Base-by-base conservation (phyloP, 2,329 filamentous ascomycete species). In the Camillea tinctor region DNA sequence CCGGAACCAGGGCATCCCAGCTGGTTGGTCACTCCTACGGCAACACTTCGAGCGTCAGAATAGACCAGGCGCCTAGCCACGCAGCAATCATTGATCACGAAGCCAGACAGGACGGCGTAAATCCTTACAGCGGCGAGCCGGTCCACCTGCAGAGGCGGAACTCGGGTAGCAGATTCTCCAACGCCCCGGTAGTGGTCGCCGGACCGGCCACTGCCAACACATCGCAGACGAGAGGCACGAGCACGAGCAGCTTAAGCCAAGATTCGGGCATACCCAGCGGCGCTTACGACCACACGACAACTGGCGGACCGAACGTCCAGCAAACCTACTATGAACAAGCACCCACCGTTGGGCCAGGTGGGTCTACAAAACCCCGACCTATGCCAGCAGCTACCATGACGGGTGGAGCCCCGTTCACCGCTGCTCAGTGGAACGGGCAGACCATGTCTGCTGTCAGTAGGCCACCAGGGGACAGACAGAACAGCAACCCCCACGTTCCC, bases 51-150 rank as follows among this genome's bases (percentile, higher is more conserved):
- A 77, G 73, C 57, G 77, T 78, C 9, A 77, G 75, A 50, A 78
- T 83, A 66, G 80, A 81, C 19, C 77, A 80, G 56, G 76, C 81
- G 24, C 80, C 79, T 26, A 83, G 81, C 5, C 76, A 81, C 58
- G 84, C 81, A 8, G 78, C 79, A 56, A 71, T 83, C 54, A 77
- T 84, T 60, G 77, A 79, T 64, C 74, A 80, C 59, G 77, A 82
- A 61, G 84, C 81, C 2, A 74, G 77, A 60, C 74, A 83, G 63
- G 84, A 86, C 61, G 83, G 84, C 6, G 76, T 86, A 48, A 86
- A 87, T 66, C 84, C 83, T 1, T 86, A 86, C 64, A 85, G 79
- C 30, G 80, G 75, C 64, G 76, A 82, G 65, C 77, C 80, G 0
- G 63, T 79, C 13, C 63, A 59, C 23, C 57, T 58, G 36, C 65